A percentile compares a stretch with the other conserved stretches of the same genome.
Evolutionary conservation across 495 filamentous ascomycete species (phyloP).

Genomic region (Daldinia concentrica): DNA sequence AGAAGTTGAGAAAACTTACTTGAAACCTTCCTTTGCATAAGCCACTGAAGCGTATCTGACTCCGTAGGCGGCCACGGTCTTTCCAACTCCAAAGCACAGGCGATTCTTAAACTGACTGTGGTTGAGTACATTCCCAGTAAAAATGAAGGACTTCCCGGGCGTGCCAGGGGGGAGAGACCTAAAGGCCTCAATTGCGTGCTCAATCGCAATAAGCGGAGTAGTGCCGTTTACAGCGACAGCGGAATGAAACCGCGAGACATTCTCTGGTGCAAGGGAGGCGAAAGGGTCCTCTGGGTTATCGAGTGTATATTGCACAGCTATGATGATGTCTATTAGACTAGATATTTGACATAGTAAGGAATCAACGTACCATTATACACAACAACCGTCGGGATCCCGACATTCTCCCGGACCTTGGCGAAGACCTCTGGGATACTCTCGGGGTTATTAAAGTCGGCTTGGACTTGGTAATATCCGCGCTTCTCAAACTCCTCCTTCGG

Average conservation of each 20-base stretch:
- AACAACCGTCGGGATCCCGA: slow-evolving; percentile 20
- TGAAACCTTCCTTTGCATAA: slow-evolving; percentile 21
- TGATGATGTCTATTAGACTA: not conserved
- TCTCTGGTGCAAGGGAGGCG: slow-evolving; percentile 20
- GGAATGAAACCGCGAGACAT: slow-evolving; percentile 16
- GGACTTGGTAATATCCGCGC: slow-evolving; percentile 21
- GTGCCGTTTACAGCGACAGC: slow-evolving; percentile 23
- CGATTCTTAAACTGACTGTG: slow-evolving; percentile 27
- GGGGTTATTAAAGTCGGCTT: slow-evolving; percentile 20
- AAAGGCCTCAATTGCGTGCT: slow-evolving; percentile 12
- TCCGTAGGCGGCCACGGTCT: slow-evolving; percentile 20
- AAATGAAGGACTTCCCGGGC: slow-evolving; percentile 21
- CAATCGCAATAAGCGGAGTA: slow-evolving; percentile 17
- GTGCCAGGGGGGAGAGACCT: slow-evolving; percentile 9
- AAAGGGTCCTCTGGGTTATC: slow-evolving; percentile 21
- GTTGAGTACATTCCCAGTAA: slow-evolving; percentile 22
- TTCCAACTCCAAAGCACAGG: slow-evolving; percentile 18
- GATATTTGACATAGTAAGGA: not conserved
- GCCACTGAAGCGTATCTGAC: slow-evolving; percentile 23
- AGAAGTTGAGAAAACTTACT: not conserved
- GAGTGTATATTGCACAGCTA: slow-evolving; percentile 18
- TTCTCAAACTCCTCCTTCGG: slow-evolving; percentile 20
- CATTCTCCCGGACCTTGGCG: slow-evolving; percentile 16
- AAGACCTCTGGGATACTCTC: slow-evolving; percentile 22
- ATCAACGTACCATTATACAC: slow-evolving; percentile 17